Evolutionary conservation across 106 monocot species (phyloP).

Genomic region (Allium cepa): DNA sequence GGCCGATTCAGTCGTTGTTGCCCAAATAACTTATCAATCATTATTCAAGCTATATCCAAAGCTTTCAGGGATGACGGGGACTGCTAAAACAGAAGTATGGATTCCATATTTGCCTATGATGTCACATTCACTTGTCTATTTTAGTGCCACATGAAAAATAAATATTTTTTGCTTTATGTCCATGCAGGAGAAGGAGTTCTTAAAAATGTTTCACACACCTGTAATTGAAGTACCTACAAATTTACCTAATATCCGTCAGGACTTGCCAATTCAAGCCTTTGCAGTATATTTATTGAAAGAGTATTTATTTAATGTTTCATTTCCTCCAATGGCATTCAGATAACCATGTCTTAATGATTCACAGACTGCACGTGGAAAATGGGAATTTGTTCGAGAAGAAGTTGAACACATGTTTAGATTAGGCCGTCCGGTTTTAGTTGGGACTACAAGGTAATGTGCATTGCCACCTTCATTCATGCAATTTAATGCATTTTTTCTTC

Average conservation of each 20-base stretch:
- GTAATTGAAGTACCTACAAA: constrained; percentile 98
- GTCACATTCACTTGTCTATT: constrained; percentile 1
- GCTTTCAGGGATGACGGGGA: constrained; percentile 99
- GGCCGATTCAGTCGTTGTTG: constrained; percentile 97
- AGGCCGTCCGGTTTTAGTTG: constrained; percentile 96
- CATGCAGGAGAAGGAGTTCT: constrained; percentile 91
- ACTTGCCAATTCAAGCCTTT: constrained; percentile 98
- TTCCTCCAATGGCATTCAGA: neutral
- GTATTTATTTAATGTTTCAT: constrained; percentile 1
- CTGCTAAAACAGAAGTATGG: constrained; percentile 95
- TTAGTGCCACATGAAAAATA: neutral
- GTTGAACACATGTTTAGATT: constrained; percentile 78
- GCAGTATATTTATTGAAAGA: constrained; percentile 47
- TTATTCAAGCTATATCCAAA: constrained; percentile 98
- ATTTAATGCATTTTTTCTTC: no score
- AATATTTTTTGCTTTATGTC: neutral
- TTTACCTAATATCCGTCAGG: constrained; percentile 81
- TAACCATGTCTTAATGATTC: constrained; percentile 7
- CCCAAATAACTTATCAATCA: constrained; percentile 97
- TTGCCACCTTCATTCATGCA: neutral
- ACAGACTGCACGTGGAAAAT: constrained; percentile 94
- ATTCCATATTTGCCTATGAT: neutral
- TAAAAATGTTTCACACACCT: constrained; percentile 99
- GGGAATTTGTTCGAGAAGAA: constrained; percentile 85
- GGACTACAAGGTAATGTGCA: constrained; percentile 83